A percentile compares a stretch with the other conserved stretches of the same genome.
These are phyloP conservation scores for Pseudohalonectria lignicola DNA, from an alignment of 2,329 filamentous ascomycete species.

Conservation along the genomic window DNA sequence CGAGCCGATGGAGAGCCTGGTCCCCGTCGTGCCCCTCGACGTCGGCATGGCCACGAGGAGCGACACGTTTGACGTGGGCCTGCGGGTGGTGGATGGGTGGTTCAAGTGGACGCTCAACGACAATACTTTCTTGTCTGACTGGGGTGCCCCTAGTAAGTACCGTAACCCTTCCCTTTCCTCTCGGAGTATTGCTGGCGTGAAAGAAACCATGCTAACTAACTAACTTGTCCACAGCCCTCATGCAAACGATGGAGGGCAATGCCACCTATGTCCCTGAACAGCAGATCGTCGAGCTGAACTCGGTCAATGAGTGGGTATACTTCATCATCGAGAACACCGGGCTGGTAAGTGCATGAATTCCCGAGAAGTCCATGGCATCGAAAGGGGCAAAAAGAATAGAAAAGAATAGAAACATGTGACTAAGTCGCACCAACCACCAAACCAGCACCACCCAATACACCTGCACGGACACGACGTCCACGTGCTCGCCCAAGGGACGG, in stretches of 20 bases:
- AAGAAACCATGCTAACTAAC: background rate
- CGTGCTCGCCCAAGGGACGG: background rate
- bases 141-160: constrained; percentile 9
- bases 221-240: constrained; percentile 3
- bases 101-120: constrained; percentile 14
- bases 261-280: background rate
- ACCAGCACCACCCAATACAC: constrained; percentile 2
- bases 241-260: constrained; percentile 7
- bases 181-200: too few relatives aligned
- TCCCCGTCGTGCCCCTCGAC: constrained; percentile 13
- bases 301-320: constrained; percentile 8
- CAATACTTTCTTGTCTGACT: constrained; percentile 12
- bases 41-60: constrained; percentile 6
- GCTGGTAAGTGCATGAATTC: background rate
- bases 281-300: constrained; percentile 1
- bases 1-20: constrained; percentile 11
- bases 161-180: background rate
- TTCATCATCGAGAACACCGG: constrained; percentile 6
- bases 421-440: background rate
- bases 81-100: constrained; percentile 3
- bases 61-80: constrained; percentile 3
- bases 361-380: too few relatives aligned
- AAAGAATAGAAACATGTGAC: too few relatives aligned
- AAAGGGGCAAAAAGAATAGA: too few relatives aligned
- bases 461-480: constrained; percentile 2